Evolutionary conservation across 805 yeast species (phyloP).

Genomic region (Wickerhamomyces subpelliculosus): DNA sequence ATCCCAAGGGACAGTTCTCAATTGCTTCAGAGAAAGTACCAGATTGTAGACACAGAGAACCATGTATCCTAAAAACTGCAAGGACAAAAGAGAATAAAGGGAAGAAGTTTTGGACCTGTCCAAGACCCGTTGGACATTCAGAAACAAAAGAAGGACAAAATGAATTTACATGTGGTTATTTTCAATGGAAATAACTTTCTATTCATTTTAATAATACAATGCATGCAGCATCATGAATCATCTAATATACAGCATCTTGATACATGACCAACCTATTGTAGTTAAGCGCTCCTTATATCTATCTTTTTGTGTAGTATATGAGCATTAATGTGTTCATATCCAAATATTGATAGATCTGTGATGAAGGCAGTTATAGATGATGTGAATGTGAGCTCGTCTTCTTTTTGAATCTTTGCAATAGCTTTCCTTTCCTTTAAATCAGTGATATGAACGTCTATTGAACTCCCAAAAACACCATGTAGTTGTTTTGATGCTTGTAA

Average conservation of each 20-base stretch:
- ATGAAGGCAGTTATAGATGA: slow-evolving; percentile 26
- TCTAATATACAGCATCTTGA: no score
- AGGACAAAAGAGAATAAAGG: slow-evolving; percentile 38
- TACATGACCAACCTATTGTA: no score
- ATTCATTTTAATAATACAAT: slow-evolving; percentile 1
- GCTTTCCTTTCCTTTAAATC: slow-evolving; percentile 17
- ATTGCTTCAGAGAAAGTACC: slow-evolving; percentile 28
- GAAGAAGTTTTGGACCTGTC: slow-evolving; percentile 48
- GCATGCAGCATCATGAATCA: neutral
- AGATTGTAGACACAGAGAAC: slow-evolving; percentile 38
- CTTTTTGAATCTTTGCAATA: slow-evolving; percentile 21
- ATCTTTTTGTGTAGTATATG: slow-evolving; percentile 5
- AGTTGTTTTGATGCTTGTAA: slow-evolving; percentile 26
- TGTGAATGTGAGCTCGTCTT: slow-evolving; percentile 23
- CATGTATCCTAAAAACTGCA: slow-evolving; percentile 40
- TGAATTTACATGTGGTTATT: slow-evolving; percentile 42
- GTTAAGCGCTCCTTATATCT: no score
- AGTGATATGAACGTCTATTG: slow-evolving; percentile 28
- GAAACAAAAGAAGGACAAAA: slow-evolving; percentile 11
- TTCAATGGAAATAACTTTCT: slow-evolving; percentile 38
- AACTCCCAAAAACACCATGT: slow-evolving; percentile 36
- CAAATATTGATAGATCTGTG: slow-evolving; percentile 20
- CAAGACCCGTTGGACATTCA: slow-evolving; percentile 26
- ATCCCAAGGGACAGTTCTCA: slow-evolving; percentile 11
- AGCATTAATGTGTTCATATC: slow-evolving; percentile 21